These are phyloP conservation scores for Aureobasidium sp. DNA, from an alignment of 2,329 filamentous ascomycete species.

Conservation along the genomic window DNA sequence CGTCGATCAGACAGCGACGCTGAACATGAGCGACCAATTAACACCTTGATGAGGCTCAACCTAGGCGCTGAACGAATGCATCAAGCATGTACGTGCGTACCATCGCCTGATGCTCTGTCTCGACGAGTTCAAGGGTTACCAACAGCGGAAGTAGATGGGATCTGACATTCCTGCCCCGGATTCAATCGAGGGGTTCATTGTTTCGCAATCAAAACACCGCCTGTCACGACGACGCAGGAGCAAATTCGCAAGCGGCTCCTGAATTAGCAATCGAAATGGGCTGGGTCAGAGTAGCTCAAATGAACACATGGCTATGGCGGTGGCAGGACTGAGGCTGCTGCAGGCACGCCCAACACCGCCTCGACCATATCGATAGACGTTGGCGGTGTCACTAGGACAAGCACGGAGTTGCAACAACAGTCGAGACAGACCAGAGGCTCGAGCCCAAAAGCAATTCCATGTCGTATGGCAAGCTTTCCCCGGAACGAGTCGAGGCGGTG, in stretches of 20 bases:
- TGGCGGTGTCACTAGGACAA: background rate
- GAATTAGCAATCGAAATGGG: slow-evolving; percentile 5
- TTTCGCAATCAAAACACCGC: slow-evolving; percentile 11
- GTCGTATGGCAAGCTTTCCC: slow-evolving; percentile 5
- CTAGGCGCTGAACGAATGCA: background rate
- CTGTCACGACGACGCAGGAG: slow-evolving; percentile 4
- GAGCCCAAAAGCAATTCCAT: slow-evolving; percentile 1
- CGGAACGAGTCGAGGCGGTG: slow-evolving; percentile 8
- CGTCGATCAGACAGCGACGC: background rate
- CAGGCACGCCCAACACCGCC: background rate
- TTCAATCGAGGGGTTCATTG: slow-evolving; percentile 1
- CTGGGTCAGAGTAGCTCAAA: background rate
- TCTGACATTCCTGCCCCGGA: slow-evolving; percentile 3
- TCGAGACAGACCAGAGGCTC: background rate
- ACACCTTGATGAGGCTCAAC: slow-evolving; percentile 3
- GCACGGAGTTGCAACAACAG: background rate
- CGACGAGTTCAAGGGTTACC: background rate
- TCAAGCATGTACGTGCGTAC: background rate
- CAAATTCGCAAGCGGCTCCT: background rate
- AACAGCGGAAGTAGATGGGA: background rate
- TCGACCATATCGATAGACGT: slow-evolving; percentile 1
- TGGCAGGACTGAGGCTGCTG: background rate
- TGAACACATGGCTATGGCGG: slow-evolving; percentile 9
- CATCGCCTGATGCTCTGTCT: background rate
- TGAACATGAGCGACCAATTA: background rate